These are phyloP conservation scores for Pseudogymnoascus sp. DNA, from an alignment of 2,329 filamentous ascomycete genomes.

Conservation along the genomic window DNA sequence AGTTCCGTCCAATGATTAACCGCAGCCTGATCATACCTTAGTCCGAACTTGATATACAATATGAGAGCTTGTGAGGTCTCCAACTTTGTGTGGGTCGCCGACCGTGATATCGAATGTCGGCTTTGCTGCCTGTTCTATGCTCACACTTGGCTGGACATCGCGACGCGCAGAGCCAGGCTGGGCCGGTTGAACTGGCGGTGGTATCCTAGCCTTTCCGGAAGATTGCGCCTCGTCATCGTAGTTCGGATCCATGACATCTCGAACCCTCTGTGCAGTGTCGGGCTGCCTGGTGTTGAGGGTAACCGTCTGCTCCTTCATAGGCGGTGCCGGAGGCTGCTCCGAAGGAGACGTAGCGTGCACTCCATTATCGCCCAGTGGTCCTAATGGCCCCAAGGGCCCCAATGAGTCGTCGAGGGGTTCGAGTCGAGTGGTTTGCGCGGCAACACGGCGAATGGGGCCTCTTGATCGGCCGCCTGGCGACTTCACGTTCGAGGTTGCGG, in stretches of 20 bases:
- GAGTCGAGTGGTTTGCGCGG: constrained; percentile 69
- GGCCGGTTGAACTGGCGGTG: constrained; percentile 57
- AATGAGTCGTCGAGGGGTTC: constrained; percentile 70
- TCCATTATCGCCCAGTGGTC: constrained; percentile 43
- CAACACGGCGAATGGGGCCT: constrained; percentile 49
- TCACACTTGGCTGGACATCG: constrained; percentile 69
- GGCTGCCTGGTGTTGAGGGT: constrained; percentile 47
- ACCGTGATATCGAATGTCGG: constrained; percentile 86
- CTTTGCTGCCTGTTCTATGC: constrained; percentile 87
- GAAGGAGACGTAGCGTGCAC: constrained; percentile 27
- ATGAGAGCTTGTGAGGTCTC: constrained; percentile 91
- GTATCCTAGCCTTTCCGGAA: constrained; percentile 52
- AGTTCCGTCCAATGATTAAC: constrained; percentile 14
- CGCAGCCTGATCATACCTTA: constrained; percentile 52
- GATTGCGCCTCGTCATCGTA: constrained; percentile 59
- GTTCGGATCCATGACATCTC: constrained; percentile 56
- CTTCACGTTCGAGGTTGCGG: constrained; percentile 23
- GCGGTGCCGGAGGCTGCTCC: constrained; percentile 61
- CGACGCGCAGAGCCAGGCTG: constrained; percentile 45
- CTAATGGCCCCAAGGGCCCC: constrained; percentile 62
- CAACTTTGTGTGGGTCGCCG: constrained; percentile 95
- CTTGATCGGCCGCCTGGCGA: constrained; percentile 27
- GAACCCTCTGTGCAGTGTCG: constrained; percentile 33
- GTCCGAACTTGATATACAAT: constrained; percentile 96
- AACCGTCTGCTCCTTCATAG: constrained; percentile 59